A percentile compares a stretch with the other conserved stretches of the same genome.
Evolutionary conservation across 169 alveolate species (phyloP).

Genomic region (Plasmodium vivax): DNA sequence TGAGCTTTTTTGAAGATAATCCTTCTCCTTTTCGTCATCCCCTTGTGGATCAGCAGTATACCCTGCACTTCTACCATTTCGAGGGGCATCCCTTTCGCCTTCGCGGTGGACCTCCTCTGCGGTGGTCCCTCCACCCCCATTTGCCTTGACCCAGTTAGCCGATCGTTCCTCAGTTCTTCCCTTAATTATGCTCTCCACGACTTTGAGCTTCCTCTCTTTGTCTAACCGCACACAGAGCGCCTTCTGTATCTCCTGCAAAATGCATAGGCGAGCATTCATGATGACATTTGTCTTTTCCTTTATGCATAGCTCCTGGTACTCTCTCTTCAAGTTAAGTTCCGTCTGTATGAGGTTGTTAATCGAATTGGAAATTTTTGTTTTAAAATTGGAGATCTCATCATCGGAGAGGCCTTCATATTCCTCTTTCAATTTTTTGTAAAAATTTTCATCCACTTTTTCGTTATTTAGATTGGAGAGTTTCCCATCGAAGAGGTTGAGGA

Average conservation of each 20-base stretch:
- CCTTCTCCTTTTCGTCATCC: background rate
- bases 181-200: slow-evolving; percentile 53
- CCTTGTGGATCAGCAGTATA: background rate
- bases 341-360: slow-evolving; percentile 59
- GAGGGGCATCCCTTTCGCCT: background rate
- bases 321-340: slow-evolving; percentile 55
- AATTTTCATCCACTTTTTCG: slow-evolving; percentile 69
- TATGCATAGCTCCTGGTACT: slow-evolving; percentile 61
- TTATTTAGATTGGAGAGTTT: slow-evolving; percentile 19
- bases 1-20: background rate
- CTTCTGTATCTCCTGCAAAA: slow-evolving; percentile 68
- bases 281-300: slow-evolving; percentile 67
- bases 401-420: slow-evolving; percentile 44
- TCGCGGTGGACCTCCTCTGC: background rate
- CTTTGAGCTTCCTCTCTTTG: slow-evolving; percentile 63
- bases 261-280: slow-evolving; percentile 54
- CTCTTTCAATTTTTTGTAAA: slow-evolving; percentile 68
- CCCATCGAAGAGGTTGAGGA: slow-evolving; percentile 27
- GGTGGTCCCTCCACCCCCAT: background rate
- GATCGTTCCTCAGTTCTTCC: slow-evolving; percentile 15
- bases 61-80: background rate
- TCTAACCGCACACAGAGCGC: slow-evolving; percentile 58
- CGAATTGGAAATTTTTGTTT: slow-evolving; percentile 57
- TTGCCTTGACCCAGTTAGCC: background rate
- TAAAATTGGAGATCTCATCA: slow-evolving; percentile 39